Percentiles rank a stretch among this genome's conserved stretches.
These are phyloP conservation scores for Babesia bigemina DNA, from an alignment of 169 alveolate genomes.

Conservation along the genomic window DNA sequence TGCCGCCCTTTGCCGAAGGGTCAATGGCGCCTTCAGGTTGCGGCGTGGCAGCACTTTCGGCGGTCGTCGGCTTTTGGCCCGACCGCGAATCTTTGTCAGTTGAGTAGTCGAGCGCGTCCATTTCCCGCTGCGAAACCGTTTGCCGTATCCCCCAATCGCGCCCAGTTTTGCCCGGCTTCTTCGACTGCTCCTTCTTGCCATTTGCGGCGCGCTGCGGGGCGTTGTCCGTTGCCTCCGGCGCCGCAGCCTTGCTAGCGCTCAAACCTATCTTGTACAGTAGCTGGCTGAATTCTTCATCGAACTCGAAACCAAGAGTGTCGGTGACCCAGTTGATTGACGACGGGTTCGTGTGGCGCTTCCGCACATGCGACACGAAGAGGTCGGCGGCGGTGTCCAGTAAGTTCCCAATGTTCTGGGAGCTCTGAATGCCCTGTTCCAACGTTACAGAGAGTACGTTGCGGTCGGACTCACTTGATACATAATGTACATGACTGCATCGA, in stretches of 20 bases:
- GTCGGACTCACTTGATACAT: slow-evolving; percentile 22
- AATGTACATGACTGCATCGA: slow-evolving; percentile 48
- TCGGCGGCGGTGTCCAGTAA: slow-evolving; percentile 27
- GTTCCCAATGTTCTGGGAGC: slow-evolving; percentile 35
- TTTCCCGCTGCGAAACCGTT: slow-evolving; percentile 47
- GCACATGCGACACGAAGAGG: slow-evolving; percentile 18
- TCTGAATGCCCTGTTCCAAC: slow-evolving; percentile 59
- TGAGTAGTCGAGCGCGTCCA: slow-evolving; percentile 66
- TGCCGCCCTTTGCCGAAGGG: background rate
- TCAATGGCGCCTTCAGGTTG: background rate
- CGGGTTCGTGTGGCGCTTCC: background rate
- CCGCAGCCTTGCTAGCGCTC: background rate
- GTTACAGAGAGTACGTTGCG: background rate
- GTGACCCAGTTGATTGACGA: slow-evolving; percentile 40
- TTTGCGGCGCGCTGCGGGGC: background rate
- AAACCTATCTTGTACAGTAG: slow-evolving; percentile 23
- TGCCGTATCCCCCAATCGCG: slow-evolving; percentile 39
- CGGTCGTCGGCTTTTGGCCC: background rate
- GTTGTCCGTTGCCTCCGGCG: background rate
- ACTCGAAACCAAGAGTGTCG: slow-evolving; percentile 19
- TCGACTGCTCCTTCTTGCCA: slow-evolving; percentile 8
- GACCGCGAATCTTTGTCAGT: slow-evolving; percentile 20
- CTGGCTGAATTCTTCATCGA: slow-evolving; percentile 44
- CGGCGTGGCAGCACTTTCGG: background rate
- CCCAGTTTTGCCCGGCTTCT: slow-evolving; percentile 21